These are phyloP conservation scores for Meyerozyma elateridarum DNA, from an alignment of 1,139 yeast genomes.

Conservation along the genomic window DNA sequence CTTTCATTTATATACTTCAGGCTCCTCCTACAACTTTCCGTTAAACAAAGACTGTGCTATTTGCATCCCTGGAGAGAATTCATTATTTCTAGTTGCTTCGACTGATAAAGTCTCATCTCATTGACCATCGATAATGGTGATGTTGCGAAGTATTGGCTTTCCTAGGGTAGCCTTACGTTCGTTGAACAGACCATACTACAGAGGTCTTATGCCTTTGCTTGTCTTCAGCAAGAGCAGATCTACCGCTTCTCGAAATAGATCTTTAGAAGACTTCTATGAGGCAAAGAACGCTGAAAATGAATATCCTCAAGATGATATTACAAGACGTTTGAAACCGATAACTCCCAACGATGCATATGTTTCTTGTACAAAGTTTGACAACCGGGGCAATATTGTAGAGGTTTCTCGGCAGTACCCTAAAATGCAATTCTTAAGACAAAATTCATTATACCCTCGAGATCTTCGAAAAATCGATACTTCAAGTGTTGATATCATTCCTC, in stretches of 20 bases:
- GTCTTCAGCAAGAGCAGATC: background rate
- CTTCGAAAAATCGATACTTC: constrained; percentile 85
- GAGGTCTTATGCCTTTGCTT: background rate
- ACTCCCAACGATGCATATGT: constrained; percentile 56
- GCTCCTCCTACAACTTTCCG: too few species aligned
- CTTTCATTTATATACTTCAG: too few species aligned
- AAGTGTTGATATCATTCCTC: constrained; percentile 83
- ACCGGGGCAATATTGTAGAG: constrained; percentile 64
- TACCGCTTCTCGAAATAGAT: background rate
- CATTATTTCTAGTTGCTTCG: too few species aligned
- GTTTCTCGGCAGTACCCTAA: constrained; percentile 77
- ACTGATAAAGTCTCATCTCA: too few species aligned
- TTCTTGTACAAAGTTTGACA: constrained; percentile 71
- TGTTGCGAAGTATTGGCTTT: too few species aligned
- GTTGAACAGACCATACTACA: background rate
- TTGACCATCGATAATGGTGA: too few species aligned
- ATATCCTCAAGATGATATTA: constrained; percentile 7
- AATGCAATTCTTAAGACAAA: constrained; percentile 67
- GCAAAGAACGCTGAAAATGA: constrained; percentile 4
- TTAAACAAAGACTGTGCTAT: too few species aligned
- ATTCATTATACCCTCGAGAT: constrained; percentile 77
- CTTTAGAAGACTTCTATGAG: constrained; percentile 1
- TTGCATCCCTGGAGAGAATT: too few species aligned
- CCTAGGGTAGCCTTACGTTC: too few species aligned
- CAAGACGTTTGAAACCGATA: constrained; percentile 45